Percentiles rank a stretch among this genome's conserved stretches.
Conservation (phyloP, 2,329 filamentous ascomycete genomes). For the Xylariaceae sp. region DNA sequence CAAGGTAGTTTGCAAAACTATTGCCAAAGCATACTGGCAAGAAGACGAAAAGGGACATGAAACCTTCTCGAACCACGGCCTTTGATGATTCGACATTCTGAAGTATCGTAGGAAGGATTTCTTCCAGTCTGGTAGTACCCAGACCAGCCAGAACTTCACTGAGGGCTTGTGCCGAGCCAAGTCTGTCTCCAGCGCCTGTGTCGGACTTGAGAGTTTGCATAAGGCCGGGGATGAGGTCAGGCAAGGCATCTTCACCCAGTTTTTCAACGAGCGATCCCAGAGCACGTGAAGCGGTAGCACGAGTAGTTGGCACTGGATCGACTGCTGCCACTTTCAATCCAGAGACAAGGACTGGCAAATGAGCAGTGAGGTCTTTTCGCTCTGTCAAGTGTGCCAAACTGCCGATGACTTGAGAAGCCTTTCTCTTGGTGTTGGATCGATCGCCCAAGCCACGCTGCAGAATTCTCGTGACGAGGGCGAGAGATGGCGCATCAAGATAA, state of each 20-base stretch:
- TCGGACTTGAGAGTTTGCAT: conserved; percentile 98
- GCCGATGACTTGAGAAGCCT: conserved; percentile 95
- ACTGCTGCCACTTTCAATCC: conserved; percentile 86
- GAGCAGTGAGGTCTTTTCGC: conserved; percentile 85
- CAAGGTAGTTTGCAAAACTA: conserved; percentile 94
- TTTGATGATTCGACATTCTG: conserved; percentile 94
- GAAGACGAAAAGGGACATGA: conserved; percentile 99
- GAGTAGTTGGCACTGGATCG: conserved; percentile 92
- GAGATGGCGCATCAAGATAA: conserved; percentile 93
- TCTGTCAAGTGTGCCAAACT: conserved; percentile 96
- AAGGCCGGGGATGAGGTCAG: conserved; percentile 93
- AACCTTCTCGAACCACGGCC: conserved; percentile 87
- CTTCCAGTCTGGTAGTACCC: conserved; percentile 87
- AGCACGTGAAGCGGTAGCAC: conserved; percentile 92
- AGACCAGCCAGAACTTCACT: conserved; percentile 94
- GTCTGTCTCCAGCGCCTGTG: conserved; percentile 88
- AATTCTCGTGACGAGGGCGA: conserved; percentile 92
- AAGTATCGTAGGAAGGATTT: conserved; percentile 91
- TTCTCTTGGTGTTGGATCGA: conserved; percentile 90
- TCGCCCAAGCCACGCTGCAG: conserved; percentile 88
- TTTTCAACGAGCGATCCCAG: conserved; percentile 97
- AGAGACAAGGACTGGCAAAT: conserved; percentile 87
- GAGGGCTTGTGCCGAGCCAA: conserved; percentile 94
- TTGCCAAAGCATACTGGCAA: conserved; percentile 98
- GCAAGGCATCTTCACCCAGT: conserved; percentile 91